phyloP scores from a whole-genome alignment of 2,329 filamentous ascomycete species.

The Keithomyces neogunnii region DNA sequence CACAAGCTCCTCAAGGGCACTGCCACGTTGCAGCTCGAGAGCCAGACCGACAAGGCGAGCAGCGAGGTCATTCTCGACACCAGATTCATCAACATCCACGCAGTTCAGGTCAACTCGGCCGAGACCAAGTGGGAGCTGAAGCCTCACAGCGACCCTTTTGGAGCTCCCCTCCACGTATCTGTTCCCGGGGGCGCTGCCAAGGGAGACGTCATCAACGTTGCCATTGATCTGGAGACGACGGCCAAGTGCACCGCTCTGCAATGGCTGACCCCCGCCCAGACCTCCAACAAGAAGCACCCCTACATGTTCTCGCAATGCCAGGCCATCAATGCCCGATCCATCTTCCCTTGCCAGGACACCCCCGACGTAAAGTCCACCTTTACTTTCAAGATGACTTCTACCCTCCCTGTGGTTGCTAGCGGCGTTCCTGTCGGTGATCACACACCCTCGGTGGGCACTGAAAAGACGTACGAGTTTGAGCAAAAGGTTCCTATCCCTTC shows the following conservation, averaged over 20 bases:
- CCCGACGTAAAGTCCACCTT: constrained; percentile 96
- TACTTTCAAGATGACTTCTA: constrained; percentile 78
- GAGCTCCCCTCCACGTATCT: constrained; percentile 60
- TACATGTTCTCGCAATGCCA: constrained; percentile 99
- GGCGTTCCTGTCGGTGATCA: constrained; percentile 53
- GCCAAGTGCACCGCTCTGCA: constrained; percentile 84
- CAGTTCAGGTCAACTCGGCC: constrained; percentile 60
- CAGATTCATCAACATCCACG: constrained; percentile 67
- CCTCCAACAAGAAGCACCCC: constrained; percentile 88
- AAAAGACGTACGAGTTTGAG: constrained; percentile 73
- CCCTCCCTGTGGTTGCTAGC: constrained; percentile 84
- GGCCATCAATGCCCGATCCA: constrained; percentile 85
- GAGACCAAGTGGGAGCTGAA: constrained; percentile 60
- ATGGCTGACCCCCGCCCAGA: constrained; percentile 91
- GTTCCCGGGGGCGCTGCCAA: constrained; percentile 46
- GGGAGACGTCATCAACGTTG: constrained; percentile 43
- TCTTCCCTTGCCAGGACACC: constrained; percentile 96
- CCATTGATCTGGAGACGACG: constrained; percentile 73
- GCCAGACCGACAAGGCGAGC: constrained; percentile 62
- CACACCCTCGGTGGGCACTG: constrained; percentile 33
- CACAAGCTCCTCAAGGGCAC: constrained; percentile 68
- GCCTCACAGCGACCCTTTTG: constrained; percentile 63
- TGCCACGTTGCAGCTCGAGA: constrained; percentile 69
- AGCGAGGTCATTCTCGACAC: constrained; percentile 80
- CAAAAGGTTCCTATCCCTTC: constrained; percentile 89